These are phyloP conservation scores for Rubroshorea leprosula DNA, from an alignment of 345 rosid genomes.

Conservation along the genomic window DNA sequence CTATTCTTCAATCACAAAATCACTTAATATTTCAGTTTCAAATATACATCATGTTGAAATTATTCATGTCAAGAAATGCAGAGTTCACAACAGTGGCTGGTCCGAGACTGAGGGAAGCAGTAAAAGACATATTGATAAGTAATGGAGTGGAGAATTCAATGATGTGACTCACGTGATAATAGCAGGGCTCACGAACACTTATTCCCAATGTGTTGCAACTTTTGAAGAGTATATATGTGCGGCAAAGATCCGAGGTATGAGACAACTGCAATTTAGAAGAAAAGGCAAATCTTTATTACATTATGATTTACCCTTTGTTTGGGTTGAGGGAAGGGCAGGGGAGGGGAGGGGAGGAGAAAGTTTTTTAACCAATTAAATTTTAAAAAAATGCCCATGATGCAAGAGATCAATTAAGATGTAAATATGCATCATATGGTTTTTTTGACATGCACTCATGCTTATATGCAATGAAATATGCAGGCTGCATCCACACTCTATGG, in stretches of 20 bases:
- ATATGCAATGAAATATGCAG: conserved; percentile 20
- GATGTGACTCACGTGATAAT: conserved; percentile 36
- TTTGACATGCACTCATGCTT: neutral
- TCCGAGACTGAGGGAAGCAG: conserved; percentile 49
- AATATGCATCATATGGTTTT: neutral
- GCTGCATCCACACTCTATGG: conserved; percentile 65
- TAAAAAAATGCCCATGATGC: too few relatives aligned
- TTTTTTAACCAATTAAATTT: too few relatives aligned
- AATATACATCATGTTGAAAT: too few relatives aligned
- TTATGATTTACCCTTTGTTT: too few relatives aligned
- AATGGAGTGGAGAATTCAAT: conserved; percentile 43
- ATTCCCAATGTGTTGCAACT: conserved; percentile 49
- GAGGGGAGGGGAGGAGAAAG: too few relatives aligned
- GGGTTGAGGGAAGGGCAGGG: too few relatives aligned
- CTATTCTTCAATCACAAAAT: too few relatives aligned
- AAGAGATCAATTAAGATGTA: too few relatives aligned
- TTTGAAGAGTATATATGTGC: conserved; percentile 52
- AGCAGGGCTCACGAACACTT: conserved; percentile 57
- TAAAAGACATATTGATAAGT: conserved; percentile 39
- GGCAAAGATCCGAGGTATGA: conserved; percentile 48
- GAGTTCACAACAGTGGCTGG: conserved; percentile 64
- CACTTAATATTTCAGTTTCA: too few relatives aligned
- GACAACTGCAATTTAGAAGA: too few relatives aligned
- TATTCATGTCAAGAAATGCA: too few relatives aligned
- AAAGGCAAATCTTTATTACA: too few relatives aligned